Base-by-base conservation (phyloP, 495 filamentous ascomycete genomes). In the Penicillium ucsense region DNA sequence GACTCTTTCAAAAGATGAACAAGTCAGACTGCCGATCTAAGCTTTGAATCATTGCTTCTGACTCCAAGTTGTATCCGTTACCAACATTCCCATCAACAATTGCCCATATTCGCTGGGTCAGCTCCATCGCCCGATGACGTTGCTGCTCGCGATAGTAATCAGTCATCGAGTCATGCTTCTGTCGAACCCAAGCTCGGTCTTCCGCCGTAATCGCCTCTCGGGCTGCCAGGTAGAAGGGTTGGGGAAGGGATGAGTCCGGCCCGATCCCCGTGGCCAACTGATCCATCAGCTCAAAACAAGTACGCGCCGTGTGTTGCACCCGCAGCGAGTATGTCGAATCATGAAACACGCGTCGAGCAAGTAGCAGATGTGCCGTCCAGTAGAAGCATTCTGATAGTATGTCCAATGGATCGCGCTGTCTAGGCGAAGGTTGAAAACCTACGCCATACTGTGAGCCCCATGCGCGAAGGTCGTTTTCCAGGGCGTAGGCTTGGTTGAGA, bases 311-410 rank as follows among this genome's bases (percentile, higher is more conserved):
- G 47, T 62, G 54, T 40, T 62, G 59, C 7, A 62, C 59, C 9
- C 59, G 56, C 3, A 40, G 47, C 8, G 51, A 57, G 20, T 52
- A 44, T 1, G 59, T 62, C 12, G 48, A 45, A 20, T 62, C 54
- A 34, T 45, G 49, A 43, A 62, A 62, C 3, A 62, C 56, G 2
- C 59, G 59, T 3, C 57, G 56, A 4, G 59, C 56, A 11, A 62
- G 57, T n/a, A 62, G 36, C 3, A 62, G 52, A 49, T 62, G 59
- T 2, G 59, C 50, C 0, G 54, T 62, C 59, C 57, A 62, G 38
- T 60, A 60, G 33, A 60, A 62, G 31, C 59, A 62, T n/a, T 60
- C 56, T 1, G 54, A 60, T 2, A 62, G 52, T 31, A 62, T 62
- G n/a, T 60, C 59, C 8, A 62, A 30, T 0, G 51, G 56, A 2